Conservation (phyloP, 257 asterid genomes). For the Ilex aquifolium region DNA sequence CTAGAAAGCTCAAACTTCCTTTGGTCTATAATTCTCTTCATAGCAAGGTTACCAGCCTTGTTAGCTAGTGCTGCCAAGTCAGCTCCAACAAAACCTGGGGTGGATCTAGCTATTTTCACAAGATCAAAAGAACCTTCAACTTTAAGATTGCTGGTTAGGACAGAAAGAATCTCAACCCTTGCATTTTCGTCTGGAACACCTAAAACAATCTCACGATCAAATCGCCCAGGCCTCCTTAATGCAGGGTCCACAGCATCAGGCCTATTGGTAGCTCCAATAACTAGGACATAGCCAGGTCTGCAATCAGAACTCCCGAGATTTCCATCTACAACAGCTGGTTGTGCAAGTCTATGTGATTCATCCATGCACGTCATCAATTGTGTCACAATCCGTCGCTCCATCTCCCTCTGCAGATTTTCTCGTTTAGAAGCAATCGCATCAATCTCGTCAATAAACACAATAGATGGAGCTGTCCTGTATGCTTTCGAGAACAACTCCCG, state of each 20-base stretch:
- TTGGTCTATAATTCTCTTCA: slow-evolving; percentile 62
- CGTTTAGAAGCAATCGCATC: slow-evolving; percentile 92
- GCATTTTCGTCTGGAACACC: slow-evolving; percentile 81
- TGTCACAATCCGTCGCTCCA: slow-evolving; percentile 83
- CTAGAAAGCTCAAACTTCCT: slow-evolving; percentile 36
- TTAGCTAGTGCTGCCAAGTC: slow-evolving; percentile 69
- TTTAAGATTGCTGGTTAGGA: slow-evolving; percentile 51
- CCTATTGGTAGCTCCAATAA: slow-evolving; percentile 87
- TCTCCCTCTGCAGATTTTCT: slow-evolving; percentile 71
- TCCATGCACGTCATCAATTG: slow-evolving; percentile 92
- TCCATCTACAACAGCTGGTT: slow-evolving; percentile 28
- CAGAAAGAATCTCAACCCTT: slow-evolving; percentile 61
- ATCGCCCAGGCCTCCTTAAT: slow-evolving; percentile 90
- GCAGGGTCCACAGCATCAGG: slow-evolving; percentile 88
- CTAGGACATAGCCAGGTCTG: slow-evolving; percentile 61
- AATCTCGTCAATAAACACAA: slow-evolving; percentile 89
- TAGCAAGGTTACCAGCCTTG: slow-evolving; percentile 80
- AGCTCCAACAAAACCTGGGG: slow-evolving; percentile 93
- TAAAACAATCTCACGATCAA: slow-evolving; percentile 72
- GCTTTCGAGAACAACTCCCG: slow-evolving; percentile 77
- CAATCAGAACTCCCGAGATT: slow-evolving; percentile 27
- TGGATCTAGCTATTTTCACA: slow-evolving; percentile 62
- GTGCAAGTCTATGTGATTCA: slow-evolving; percentile 41
- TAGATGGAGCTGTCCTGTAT: slow-evolving; percentile 80
- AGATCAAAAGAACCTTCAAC: slow-evolving; percentile 85